Evolutionary conservation across 2,329 filamentous ascomycete species (phyloP), one percentile per base, ranked within the genome.

Genomic region (Alternaria longipes): DNA sequence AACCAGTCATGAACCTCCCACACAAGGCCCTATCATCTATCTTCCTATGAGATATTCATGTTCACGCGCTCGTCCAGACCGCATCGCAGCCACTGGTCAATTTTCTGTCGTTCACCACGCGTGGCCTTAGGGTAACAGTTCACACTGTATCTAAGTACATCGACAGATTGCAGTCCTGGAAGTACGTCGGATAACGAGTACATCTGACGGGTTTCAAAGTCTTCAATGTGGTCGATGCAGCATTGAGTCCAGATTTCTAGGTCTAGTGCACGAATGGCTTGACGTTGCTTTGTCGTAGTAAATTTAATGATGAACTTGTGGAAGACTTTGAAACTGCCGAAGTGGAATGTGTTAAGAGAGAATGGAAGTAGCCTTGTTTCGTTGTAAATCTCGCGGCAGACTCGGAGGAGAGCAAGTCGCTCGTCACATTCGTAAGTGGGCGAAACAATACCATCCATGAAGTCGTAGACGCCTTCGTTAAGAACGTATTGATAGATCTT

Each of bases 321-420:
- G 26, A 30, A 47, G 26, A 18, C 1, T 16, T n/a, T 3, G 6
- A n/a, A 18, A 30, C 11, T 11, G 36, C 7, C 8, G 45, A 20
- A 47, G 20, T 7, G 4, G 26, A 64, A 62, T 8, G 28, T 58
- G n/a, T 52, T 60, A 8, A 64, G 59, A 18, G 34, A 8, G 56
- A 56, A 42, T 30, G 47, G 34, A 18, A 45, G 24, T 45, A 54
- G 38, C 14, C 34, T 36, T 12, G 49, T 36, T 28, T 65, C 62
- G 24, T 18, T 28, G 45, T 67, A 58, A 26, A 65, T 49, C 12
- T 67, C 57, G 30, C 60, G 60, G 20, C 65, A 67, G 14, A 54
- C 45, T 16, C 34, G 24, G n/a, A 55, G 56, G 26, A 65, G 56
- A 16, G 51, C 44, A n/a, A 56, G 4, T 4, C 16, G 34, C 34